Evolutionary conservation across 805 yeast genomes (phyloP).

Genomic region (Myxozyma lipomycoides): DNA sequence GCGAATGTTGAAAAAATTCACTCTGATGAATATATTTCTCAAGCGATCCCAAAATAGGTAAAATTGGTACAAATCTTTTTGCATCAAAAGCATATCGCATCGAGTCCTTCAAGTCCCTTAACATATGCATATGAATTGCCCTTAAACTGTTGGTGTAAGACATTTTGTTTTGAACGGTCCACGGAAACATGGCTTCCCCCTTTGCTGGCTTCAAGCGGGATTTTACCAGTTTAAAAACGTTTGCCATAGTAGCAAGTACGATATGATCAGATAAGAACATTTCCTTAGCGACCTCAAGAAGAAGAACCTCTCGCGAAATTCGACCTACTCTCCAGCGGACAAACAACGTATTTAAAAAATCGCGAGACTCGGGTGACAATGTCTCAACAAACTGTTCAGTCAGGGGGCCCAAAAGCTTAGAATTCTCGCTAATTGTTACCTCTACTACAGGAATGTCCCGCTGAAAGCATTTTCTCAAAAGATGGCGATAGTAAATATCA

Average conservation of each 20-base stretch:
- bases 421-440: constrained; percentile 26
- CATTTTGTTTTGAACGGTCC: constrained; percentile 19
- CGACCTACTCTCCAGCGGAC: constrained; percentile 57
- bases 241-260: constrained; percentile 1
- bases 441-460: constrained; percentile 36
- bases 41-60: constrained; percentile 4
- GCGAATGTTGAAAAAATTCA: constrained; percentile 9
- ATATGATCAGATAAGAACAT: constrained; percentile 28
- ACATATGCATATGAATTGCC: background rate
- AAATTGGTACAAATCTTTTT: background rate
- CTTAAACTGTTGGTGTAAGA: constrained; percentile 6
- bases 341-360: constrained; percentile 46
- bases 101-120: background rate
- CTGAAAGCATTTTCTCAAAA: constrained; percentile 45
- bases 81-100: background rate
- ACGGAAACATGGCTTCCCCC: background rate
- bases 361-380: constrained; percentile 45
- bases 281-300: constrained; percentile 50
- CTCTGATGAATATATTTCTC: constrained; percentile 10
- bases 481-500: constrained; percentile 40
- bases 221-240: constrained; percentile 3
- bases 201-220: background rate
- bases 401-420: background rate
- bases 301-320: constrained; percentile 47
- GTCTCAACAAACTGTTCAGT: constrained; percentile 25